Conservation (phyloP, 78 protist genomes). For the Acrasis kona region DNA sequence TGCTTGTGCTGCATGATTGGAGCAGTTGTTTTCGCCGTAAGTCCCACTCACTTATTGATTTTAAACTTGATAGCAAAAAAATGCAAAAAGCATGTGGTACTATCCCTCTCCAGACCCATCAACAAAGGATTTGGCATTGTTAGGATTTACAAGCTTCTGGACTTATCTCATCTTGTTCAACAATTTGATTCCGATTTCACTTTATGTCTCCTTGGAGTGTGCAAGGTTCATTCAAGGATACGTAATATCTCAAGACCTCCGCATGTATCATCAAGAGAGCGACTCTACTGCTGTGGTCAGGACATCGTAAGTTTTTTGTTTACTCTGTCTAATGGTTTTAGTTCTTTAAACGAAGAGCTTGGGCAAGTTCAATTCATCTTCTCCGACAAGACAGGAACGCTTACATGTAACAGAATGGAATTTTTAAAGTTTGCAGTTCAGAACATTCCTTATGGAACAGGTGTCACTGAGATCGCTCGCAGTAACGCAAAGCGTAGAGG, state of each 20-base stretch:
- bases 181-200: conserved; percentile 75
- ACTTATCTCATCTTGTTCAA: conserved; percentile 79
- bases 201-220: conserved; percentile 81
- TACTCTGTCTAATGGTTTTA: too few relatives aligned
- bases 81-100: conserved; percentile 8
- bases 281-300: conserved; percentile 12
- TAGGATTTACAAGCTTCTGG: conserved; percentile 7
- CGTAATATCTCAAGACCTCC: conserved; percentile 36
- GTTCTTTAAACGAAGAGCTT: conserved; percentile 75
- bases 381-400: conserved; percentile 97
- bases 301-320: too few relatives aligned
- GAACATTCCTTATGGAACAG: conserved; percentile 15
- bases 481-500: background rate
- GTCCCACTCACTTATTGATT: too few relatives aligned
- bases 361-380: conserved; percentile 76
- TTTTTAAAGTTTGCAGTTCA: conserved; percentile 47
- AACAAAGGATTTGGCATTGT: background rate
- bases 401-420: conserved; percentile 87
- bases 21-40: background rate
- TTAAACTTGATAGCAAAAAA: too few relatives aligned
- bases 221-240: conserved; percentile 60
- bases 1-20: background rate
- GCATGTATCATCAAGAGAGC: conserved; percentile 10
- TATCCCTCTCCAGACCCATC: conserved; percentile 4
- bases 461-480: conserved; percentile 20